Base-by-base conservation (phyloP, 805 yeast genomes). In the Hagleromyces aurorensis region DNA sequence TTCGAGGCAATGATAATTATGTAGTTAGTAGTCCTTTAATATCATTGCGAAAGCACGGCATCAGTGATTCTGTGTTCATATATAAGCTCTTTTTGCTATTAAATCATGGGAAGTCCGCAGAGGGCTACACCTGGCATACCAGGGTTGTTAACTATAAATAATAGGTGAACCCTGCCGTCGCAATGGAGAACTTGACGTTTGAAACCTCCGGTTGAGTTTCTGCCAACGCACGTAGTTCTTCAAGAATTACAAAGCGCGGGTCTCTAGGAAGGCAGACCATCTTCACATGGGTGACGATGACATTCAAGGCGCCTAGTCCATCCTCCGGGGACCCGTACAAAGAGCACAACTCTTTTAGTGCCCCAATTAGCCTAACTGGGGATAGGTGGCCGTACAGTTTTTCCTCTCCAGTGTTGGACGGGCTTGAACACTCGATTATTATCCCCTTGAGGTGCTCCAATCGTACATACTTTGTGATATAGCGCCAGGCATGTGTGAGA, bases 321-420 rank as follows among this genome's bases (percentile, higher is more conserved):
- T 75, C 48, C 13, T 23, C 20, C n/a, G n/a, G n/a, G 1, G 61
- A 65, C 16, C 49, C 36, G 20, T 75, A 57, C 2, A 71, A 67
- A n/a, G 42, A 32, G 8, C 36, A 36, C 10, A 67, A 42, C 3
- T 16, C 32, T 4, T 37, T 32, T 10, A 87, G 57, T 46, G 84
- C 94, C 5, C 57, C 47, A 8, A 81, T 64, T 16, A 86, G 53
- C 41, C 69, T 67, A 2, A 52, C 43, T 4, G 96, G 94, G 8
- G 80, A 76, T 55, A 86, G 49, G 56, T 86, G 96, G 2, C 96
- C 96, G 50, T 73, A 86, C 15, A 84, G 46, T 3, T 71, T 67
- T 5, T 65, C 64, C 7, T 60, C 54, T 1, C 62, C 59, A 1
- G 69, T 64, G 7, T 60, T 56, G 37, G 64, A 63, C 2, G 65